Percentiles rank a stretch among this genome's conserved stretches.
Evolutionary conservation across 768 basidiomycete genomes (phyloP).

Genomic region (Lactarius tabidus): DNA sequence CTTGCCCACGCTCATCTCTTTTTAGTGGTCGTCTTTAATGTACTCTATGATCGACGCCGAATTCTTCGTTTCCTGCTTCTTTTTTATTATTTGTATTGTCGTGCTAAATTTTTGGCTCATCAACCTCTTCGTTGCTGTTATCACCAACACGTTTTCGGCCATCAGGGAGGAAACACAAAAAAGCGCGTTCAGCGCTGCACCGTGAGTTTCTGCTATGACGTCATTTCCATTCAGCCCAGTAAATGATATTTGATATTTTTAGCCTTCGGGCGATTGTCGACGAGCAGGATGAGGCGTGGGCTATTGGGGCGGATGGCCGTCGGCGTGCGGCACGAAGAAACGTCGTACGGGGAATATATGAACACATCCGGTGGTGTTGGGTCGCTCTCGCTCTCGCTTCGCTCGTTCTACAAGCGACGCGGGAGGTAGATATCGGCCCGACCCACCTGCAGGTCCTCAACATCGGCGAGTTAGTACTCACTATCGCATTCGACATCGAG

Average conservation of each 20-base stretch:
- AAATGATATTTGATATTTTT: constrained; percentile 6
- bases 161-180: constrained; percentile 83
- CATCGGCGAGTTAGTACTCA: constrained; percentile 70
- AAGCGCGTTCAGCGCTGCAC: constrained; percentile 86
- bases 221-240: neutral
- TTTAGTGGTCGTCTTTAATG: constrained; percentile 77
- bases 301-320: constrained; percentile 36
- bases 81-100: constrained; percentile 80
- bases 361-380: constrained; percentile 67
- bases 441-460: constrained; percentile 50
- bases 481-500: constrained; percentile 84
- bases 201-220: constrained; percentile 42
- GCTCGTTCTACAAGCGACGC: constrained; percentile 67
- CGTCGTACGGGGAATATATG: constrained; percentile 50
- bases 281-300: constrained; percentile 64
- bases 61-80: constrained; percentile 81
- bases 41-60: constrained; percentile 87
- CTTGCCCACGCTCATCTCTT: neutral
- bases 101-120: constrained; percentile 93
- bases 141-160: constrained; percentile 86
- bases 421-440: constrained; percentile 46
- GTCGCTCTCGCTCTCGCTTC: constrained; percentile 68
- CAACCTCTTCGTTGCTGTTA: constrained; percentile 93
- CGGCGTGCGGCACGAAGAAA: constrained; percentile 44
- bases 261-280: constrained; percentile 44